These are phyloP conservation scores for Mucor sp. DNA, from an alignment of 371 early-diverging fungal species.

Conservation along the genomic window DNA sequence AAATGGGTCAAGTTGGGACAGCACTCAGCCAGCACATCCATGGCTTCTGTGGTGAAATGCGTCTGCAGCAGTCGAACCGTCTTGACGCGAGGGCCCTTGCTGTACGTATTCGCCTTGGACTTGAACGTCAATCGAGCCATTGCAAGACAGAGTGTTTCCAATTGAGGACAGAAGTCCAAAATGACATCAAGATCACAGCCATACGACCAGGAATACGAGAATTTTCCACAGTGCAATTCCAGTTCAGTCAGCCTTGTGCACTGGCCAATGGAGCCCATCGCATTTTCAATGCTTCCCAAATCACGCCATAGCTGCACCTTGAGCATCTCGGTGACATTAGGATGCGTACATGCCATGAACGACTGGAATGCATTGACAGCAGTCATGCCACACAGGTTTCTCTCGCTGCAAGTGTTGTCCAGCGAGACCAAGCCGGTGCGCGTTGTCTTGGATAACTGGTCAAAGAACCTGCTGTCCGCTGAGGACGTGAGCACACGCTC, in stretches of 20 bases:
- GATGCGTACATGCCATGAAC: conserved; percentile 2
- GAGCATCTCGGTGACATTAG: not conserved
- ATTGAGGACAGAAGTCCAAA: not conserved
- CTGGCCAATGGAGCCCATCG: not conserved
- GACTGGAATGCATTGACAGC: conserved; percentile 4
- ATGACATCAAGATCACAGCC: conserved; percentile 16
- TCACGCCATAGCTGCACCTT: conserved; percentile 12
- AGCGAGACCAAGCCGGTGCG: not conserved
- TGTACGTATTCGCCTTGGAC: not conserved
- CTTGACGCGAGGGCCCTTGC: not conserved
- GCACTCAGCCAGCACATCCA: not conserved
- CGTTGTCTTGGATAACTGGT: not conserved
- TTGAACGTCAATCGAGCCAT: not conserved
- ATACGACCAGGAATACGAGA: conserved; percentile 11
- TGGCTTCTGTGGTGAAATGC: conserved; percentile 9
- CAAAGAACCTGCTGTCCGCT: not conserved
- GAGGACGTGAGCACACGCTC: not conserved
- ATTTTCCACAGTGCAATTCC: conserved; percentile 9
- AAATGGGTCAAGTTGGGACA: conserved; percentile 10
- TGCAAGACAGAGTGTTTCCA: not conserved
- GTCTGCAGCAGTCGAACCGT: not conserved
- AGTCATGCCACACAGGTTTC: not conserved
- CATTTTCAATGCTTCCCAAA: not conserved
- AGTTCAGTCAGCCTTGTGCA: conserved; percentile 1
- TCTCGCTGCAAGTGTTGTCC: not conserved